These are phyloP conservation scores for Stachybotrys echinatus DNA, from an alignment of 2,329 filamentous ascomycete genomes.

Conservation along the genomic window DNA sequence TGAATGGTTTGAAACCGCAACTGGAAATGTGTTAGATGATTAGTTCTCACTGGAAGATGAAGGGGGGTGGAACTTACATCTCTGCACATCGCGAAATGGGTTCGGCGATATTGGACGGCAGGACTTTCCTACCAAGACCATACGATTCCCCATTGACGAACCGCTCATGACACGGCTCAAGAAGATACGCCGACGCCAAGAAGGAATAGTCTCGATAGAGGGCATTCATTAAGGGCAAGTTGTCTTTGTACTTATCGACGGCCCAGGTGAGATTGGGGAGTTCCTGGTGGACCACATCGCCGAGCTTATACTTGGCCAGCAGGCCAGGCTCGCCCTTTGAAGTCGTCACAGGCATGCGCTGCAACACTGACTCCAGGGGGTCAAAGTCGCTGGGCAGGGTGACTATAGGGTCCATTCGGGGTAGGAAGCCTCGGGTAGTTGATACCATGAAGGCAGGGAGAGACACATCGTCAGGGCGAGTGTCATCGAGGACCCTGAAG, in stretches of 20 bases:
- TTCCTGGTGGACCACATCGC: conserved; percentile 65
- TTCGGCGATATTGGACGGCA: conserved; percentile 71
- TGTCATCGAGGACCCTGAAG: conserved; percentile 61
- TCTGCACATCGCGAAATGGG: conserved; percentile 81
- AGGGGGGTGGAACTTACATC: conserved; percentile 60
- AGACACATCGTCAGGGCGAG: conserved; percentile 54
- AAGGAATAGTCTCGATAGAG: conserved; percentile 91
- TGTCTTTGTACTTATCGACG: conserved; percentile 66
- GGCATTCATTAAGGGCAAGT: conserved; percentile 77
- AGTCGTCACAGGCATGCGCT: conserved; percentile 75
- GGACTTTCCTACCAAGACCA: conserved; percentile 66
- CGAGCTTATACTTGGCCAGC: conserved; percentile 68
- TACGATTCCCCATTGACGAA: conserved; percentile 68
- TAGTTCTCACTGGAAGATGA: neutral
- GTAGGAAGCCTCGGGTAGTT: conserved; percentile 68
- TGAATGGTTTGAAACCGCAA: conserved; percentile 67
- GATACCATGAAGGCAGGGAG: conserved; percentile 77
- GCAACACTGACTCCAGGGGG: conserved; percentile 64
- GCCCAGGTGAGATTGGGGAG: conserved; percentile 71
- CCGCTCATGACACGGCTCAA: conserved; percentile 83
- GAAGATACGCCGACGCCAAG: conserved; percentile 79
- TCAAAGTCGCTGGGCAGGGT: conserved; percentile 70
- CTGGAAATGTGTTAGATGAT: conserved; percentile 18
- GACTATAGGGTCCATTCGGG: conserved; percentile 57
- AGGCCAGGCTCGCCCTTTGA: conserved; percentile 69